Evolutionary conservation across 345 rosid genomes (phyloP), one percentile per base, ranked within the genome.

Genomic region (Triadica sebifera): DNA sequence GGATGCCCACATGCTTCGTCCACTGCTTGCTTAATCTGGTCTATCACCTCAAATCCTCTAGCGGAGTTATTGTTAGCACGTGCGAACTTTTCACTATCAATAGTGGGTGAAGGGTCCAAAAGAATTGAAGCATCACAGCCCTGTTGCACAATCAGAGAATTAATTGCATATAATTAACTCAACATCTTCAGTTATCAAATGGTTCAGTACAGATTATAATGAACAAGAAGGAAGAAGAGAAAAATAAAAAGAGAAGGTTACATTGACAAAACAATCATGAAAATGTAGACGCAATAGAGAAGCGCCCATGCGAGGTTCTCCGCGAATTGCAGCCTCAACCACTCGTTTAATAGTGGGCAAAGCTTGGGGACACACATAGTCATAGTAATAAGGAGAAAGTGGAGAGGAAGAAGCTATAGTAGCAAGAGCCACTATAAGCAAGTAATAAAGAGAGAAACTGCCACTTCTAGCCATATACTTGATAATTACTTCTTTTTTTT

Each of bases 41-140:
- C 90, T 5, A 86, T 79, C 24, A 88, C 87, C 0, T 85, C 83
- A 16, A 52, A 81, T 69, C 92, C 89, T 67, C 92, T 81, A 5
- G 45, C 16, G 0, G 92, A 85, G 12, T 85, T 82, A 3, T 0
- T 20, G 41, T 89, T 87, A 2, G 90, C 82, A 37, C 2, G 24
- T 0, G 84, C 84, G 0, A 74, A 81, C 59, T 88, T 85, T 70
- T 88, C 92, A 17, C 90, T 87, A 4, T 51, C 29, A 9, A 68
- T 68, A 8, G 69, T 65, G 8, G 61, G 60, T 0, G 86, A 57
- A 2, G 85, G 82, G 39, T 86, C 89, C 59, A 88, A 65, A 49
- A 88, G 69, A 13, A 85, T 1, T 0, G 89, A 86, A 0, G 73
- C 89, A 78, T 88, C 87, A 13, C 90, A 88, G 29, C 90, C 89